These are phyloP conservation scores for Glycine tomentella DNA, from an alignment of 306 rosid genomes.

Conservation along the genomic window DNA sequence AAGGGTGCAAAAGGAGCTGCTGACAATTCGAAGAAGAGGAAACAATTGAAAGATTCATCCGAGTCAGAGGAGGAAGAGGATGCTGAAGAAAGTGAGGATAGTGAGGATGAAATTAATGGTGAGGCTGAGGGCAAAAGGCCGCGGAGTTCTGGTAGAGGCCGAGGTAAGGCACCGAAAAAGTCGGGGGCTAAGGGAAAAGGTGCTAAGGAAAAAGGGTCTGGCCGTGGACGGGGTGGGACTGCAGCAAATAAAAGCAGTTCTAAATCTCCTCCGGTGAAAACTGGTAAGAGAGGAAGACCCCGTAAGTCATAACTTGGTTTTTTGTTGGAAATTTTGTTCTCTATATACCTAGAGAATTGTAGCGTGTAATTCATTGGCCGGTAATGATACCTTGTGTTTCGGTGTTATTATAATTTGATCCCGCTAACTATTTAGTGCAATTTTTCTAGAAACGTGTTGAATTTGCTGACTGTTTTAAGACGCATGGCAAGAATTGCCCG, in stretches of 20 bases:
- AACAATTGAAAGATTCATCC: slow-evolving; percentile 69
- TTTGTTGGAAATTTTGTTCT: slow-evolving; percentile 65
- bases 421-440: slow-evolving; percentile 6
- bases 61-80: slow-evolving; percentile 58
- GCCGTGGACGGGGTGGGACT: slow-evolving; percentile 54
- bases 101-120: slow-evolving; percentile 72
- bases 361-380: slow-evolving; percentile 53
- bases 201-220: slow-evolving; percentile 20
- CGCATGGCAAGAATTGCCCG: slow-evolving; percentile 38
- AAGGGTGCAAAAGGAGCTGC: slow-evolving; percentile 65
- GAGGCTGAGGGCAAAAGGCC: slow-evolving; percentile 48
- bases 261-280: slow-evolving; percentile 55
- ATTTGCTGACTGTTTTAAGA: slow-evolving; percentile 30
- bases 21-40: slow-evolving; percentile 76
- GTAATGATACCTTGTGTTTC: slow-evolving; percentile 34
- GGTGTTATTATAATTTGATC: slow-evolving; percentile 1
- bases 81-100: slow-evolving; percentile 57
- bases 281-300: slow-evolving; percentile 91
- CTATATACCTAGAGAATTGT: slow-evolving; percentile 52
- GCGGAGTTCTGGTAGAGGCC: slow-evolving; percentile 51
- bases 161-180: slow-evolving; percentile 65
- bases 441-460: slow-evolving; percentile 26
- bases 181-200: slow-evolving; percentile 47
- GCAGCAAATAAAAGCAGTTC: slow-evolving; percentile 60
- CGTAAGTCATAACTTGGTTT: slow-evolving; percentile 58